Percentiles rank a stretch among this genome's conserved stretches.
These are phyloP conservation scores for Saccharomyces hybrid DNA, from an alignment of 1,139 yeast species.

Conservation along the genomic window DNA sequence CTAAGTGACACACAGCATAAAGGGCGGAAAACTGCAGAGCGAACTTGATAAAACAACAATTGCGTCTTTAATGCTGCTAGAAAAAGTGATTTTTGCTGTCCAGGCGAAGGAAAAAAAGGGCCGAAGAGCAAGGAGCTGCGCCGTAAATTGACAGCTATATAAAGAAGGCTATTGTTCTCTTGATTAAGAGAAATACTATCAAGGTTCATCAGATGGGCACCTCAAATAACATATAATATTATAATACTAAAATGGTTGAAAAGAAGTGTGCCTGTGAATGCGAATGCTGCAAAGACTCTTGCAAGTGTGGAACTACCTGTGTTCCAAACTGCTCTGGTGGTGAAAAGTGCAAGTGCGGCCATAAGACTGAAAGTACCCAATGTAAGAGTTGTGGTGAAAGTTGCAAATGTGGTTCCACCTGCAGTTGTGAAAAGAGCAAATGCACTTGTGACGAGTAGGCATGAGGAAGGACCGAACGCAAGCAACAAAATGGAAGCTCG, in stretches of 20 bases:
- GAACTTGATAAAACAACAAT: not conserved
- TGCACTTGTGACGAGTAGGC: too few relatives aligned
- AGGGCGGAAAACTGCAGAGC: too few relatives aligned
- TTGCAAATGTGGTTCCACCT: not conserved
- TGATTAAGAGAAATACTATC: not conserved
- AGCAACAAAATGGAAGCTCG: too few relatives aligned
- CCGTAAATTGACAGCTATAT: too few relatives aligned
- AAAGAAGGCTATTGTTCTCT: too few relatives aligned
- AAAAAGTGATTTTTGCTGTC: too few relatives aligned
- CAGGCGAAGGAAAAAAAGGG: too few relatives aligned
- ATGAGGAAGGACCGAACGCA: too few relatives aligned
- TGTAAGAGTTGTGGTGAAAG: not conserved
- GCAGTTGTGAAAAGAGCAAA: not conserved
- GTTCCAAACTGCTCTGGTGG: not conserved
- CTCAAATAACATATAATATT: not conserved
- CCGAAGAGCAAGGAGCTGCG: too few relatives aligned
- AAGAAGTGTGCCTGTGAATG: not conserved
- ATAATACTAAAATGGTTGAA: not conserved
- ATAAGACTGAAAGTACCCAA: not conserved
- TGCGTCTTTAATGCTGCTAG: not conserved
- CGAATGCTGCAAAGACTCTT: not conserved
- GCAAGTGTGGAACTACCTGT: not conserved
- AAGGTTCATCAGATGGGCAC: not conserved
- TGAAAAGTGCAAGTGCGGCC: not conserved
- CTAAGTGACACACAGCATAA: not conserved